These are phyloP conservation scores for Aspergillus sojae DNA, from an alignment of 2,329 filamentous ascomycete genomes.

Conservation along the genomic window DNA sequence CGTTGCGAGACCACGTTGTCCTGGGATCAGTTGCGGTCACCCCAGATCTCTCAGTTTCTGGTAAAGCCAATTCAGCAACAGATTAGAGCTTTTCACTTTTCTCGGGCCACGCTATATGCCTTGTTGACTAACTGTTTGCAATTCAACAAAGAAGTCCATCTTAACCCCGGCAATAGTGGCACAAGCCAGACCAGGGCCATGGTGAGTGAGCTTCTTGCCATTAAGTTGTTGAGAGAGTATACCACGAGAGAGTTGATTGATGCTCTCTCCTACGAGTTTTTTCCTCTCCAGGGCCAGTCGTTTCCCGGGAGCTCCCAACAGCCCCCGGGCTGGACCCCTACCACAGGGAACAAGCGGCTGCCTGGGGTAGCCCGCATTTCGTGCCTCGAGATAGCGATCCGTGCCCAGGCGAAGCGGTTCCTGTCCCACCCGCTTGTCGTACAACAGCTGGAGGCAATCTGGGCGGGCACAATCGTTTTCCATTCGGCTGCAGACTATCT, in stretches of 20 bases:
- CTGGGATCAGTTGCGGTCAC: slow-evolving; percentile 95
- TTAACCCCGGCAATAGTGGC: slow-evolving; percentile 81
- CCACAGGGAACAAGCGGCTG: slow-evolving; percentile 49
- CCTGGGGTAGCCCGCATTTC: slow-evolving; percentile 75
- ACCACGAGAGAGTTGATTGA: slow-evolving; percentile 88
- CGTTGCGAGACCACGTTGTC: slow-evolving; percentile 89
- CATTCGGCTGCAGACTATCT: slow-evolving; percentile 84
- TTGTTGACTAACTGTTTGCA: slow-evolving; percentile 92
- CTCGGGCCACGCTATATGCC: slow-evolving; percentile 82
- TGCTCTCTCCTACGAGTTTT: slow-evolving; percentile 91
- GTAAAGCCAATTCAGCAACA: slow-evolving; percentile 94
- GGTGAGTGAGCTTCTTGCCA: slow-evolving; percentile 86
- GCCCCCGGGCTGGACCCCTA: slow-evolving; percentile 34
- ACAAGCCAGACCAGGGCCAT: slow-evolving; percentile 81
- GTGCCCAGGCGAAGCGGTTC: slow-evolving; percentile 89
- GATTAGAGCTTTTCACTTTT: slow-evolving; percentile 81
- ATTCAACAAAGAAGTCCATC: slow-evolving; percentile 83
- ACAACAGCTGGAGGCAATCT: slow-evolving; percentile 94
- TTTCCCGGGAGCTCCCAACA: slow-evolving; percentile 39
- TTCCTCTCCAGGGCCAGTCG: slow-evolving; percentile 79
- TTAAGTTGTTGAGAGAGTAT: slow-evolving; percentile 88
- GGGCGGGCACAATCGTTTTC: slow-evolving; percentile 94
- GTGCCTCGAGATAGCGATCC: slow-evolving; percentile 88
- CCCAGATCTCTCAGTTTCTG: slow-evolving; percentile 92
- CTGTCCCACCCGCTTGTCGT: slow-evolving; percentile 89